Percentiles rank a stretch among this genome's conserved stretches.
These are phyloP conservation scores for Phytophthora brassicae DNA, from an alignment of 352 stramenopile genomes.

Conservation along the genomic window DNA sequence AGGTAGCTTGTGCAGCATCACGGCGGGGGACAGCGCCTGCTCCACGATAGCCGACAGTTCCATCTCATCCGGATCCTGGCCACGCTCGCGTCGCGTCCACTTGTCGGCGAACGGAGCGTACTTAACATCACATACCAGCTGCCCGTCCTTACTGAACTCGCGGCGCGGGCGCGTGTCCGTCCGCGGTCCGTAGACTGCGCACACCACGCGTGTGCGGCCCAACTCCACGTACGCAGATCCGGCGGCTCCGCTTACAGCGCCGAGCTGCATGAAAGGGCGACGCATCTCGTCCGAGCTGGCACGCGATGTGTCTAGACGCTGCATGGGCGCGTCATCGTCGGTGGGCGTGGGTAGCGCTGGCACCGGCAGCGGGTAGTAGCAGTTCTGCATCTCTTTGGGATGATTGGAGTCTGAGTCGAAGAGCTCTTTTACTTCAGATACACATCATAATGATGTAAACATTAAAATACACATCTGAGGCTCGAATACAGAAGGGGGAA, in stretches of 20 bases:
- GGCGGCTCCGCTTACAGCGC: slow-evolving; percentile 75
- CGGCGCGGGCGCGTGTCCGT: slow-evolving; percentile 71
- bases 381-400: slow-evolving; percentile 73
- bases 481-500: slow-evolving; percentile 3
- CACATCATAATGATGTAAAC: not conserved
- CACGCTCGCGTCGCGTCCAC: slow-evolving; percentile 60
- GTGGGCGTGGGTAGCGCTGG: slow-evolving; percentile 22
- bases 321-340: slow-evolving; percentile 28
- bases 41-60: slow-evolving; percentile 75
- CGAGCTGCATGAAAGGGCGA: slow-evolving; percentile 83
- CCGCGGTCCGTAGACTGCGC: slow-evolving; percentile 86
- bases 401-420: not conserved
- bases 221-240: slow-evolving; percentile 91
- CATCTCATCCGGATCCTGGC: slow-evolving; percentile 78
- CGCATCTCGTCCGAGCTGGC: slow-evolving; percentile 80
- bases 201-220: slow-evolving; percentile 85
- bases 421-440: not conserved
- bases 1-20: slow-evolving; percentile 87
- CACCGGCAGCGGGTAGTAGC: slow-evolving; percentile 69
- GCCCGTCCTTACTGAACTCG: slow-evolving; percentile 85
- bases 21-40: slow-evolving; percentile 75
- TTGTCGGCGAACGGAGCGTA: slow-evolving; percentile 83
- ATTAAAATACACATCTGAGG: slow-evolving; percentile 3
- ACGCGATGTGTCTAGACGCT: slow-evolving; percentile 45
- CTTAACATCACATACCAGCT: slow-evolving; percentile 89